Conservation (phyloP, 78 protist genomes). For the Diacronema lutheri region DNA sequence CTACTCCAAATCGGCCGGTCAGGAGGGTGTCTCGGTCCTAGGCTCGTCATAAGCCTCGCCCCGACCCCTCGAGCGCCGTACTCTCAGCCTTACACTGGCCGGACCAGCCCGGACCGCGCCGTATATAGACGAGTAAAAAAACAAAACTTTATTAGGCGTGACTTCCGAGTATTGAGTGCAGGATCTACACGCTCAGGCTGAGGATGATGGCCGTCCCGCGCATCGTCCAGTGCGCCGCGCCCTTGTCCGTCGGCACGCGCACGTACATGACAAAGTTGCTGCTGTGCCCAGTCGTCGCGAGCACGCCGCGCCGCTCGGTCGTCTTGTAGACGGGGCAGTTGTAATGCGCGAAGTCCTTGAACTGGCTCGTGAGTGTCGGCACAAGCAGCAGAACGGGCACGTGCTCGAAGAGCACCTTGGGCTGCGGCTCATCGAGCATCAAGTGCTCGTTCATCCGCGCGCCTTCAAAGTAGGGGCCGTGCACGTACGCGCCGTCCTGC, state of each 20-base stretch:
- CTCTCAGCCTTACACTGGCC: too few species aligned
- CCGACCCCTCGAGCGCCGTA: too few species aligned
- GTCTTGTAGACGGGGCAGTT: slow-evolving; percentile 76
- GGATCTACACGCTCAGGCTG: not conserved
- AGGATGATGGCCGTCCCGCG: not conserved
- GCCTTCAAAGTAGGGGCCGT: slow-evolving; percentile 65
- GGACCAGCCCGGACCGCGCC: too few species aligned
- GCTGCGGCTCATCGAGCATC: slow-evolving; percentile 41
- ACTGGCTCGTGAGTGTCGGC: slow-evolving; percentile 18
- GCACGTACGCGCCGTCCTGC: slow-evolving; percentile 55
- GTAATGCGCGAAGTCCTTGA: slow-evolving; percentile 32
- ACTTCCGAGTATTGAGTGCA: too few species aligned
- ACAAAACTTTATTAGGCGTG: too few species aligned
- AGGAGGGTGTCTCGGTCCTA: too few species aligned
- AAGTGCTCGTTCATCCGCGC: slow-evolving; percentile 38
- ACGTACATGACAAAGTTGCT: slow-evolving; percentile 72
- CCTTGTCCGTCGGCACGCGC: slow-evolving; percentile 55
- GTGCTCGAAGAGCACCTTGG: slow-evolving; percentile 45
- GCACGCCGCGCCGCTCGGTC: slow-evolving; percentile 65
- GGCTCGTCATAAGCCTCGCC: too few species aligned
- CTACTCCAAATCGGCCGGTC: too few species aligned
- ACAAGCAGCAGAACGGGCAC: slow-evolving; percentile 43
- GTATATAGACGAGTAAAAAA: too few species aligned
- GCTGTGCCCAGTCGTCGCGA: slow-evolving; percentile 66
- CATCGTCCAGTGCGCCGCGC: slow-evolving; percentile 65